These are phyloP conservation scores for Sparassis latifolia DNA, from an alignment of 1,284 basidiomycete species.

Conservation along the genomic window DNA sequence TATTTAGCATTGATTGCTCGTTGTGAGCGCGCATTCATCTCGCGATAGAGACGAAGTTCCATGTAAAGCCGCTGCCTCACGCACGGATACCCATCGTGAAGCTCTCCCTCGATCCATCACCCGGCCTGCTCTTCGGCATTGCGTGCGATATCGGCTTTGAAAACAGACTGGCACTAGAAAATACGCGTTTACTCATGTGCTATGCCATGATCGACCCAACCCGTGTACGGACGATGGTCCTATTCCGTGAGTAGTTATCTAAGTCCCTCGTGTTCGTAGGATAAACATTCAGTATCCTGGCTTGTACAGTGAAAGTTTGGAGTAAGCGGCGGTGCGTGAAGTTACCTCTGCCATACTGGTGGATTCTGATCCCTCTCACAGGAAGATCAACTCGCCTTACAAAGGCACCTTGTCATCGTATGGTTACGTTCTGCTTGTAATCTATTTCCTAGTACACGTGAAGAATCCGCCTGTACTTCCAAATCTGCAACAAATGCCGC, in stretches of 20 bases:
- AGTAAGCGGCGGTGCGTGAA: constrained; percentile 78
- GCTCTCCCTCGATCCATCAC: constrained; percentile 86
- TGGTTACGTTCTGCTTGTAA: constrained; percentile 95
- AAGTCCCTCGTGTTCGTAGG: too few species aligned
- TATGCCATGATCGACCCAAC: constrained; percentile 97
- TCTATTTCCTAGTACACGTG: constrained; percentile 96
- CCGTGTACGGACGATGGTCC: constrained; percentile 87
- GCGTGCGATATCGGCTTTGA: constrained; percentile 99
- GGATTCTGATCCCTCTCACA: constrained; percentile 20
- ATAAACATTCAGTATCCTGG: background rate
- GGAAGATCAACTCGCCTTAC: constrained; percentile 98
- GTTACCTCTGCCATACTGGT: background rate
- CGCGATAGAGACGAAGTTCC: constrained; percentile 86
- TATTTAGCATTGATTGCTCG: background rate
- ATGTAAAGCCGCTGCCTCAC: constrained; percentile 93
- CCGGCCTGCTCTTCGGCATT: constrained; percentile 84
- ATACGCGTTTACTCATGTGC: constrained; percentile 92
- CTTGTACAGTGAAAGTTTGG: constrained; percentile 88
- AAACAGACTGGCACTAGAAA: constrained; percentile 94
- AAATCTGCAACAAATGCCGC: constrained; percentile 86
- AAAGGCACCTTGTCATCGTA: constrained; percentile 95
- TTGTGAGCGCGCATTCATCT: background rate
- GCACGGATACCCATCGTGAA: constrained; percentile 99
- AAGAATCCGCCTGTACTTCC: constrained; percentile 92
- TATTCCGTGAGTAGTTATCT: constrained; percentile 72